Base-by-base conservation (phyloP, 345 rosid genomes). In the Trapa bicornis region DNA sequence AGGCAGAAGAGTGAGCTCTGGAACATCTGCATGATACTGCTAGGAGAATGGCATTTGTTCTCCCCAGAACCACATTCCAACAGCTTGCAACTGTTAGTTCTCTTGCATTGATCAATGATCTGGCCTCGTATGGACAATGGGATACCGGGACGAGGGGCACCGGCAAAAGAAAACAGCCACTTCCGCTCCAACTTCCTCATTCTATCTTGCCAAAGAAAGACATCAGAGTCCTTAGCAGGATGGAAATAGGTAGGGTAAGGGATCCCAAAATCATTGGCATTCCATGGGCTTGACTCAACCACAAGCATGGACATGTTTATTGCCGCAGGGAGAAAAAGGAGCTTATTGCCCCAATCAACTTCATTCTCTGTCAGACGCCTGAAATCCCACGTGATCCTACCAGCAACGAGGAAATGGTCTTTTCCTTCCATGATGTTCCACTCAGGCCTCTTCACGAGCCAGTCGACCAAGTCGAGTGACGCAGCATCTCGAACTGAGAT, bases 21-120 rank as follows among this genome's bases (percentile, higher is more conserved):
- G 68, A 81, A 81, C 85, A 79, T 79, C 81, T 79, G 79, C 85
- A 81, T 81, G 68, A 81, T 77, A 58, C 85, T 79, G 77, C 83
- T 77, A 2, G 85, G 85, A 47, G 81, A 77, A 75, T 82, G 83
- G 45, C 85, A 82, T 71, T 82, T 79, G 76, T 80, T 79, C 74
- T 79, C 85, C 61, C 85, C 85, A 68, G 67, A 72, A 54, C 68
- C 71, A 4, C 75, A 73, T 61, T 73, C 71, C 39, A 73, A 54
- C 63, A 73, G 71, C 67, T 67, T 67, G 54, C 75, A 54, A 2
- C 47, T 67, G 43, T 62, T 38, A 2, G 75, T 62, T 12, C 38
- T 56, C 64, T 57, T 62, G 47, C 72, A 73, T 50, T 67, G 71
- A 13, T 68, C 68, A 5, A 73, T 68, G 65, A 73, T 67, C 67